Percentiles rank a stretch among this genome's conserved stretches.
phyloP scores from a whole-genome alignment of 176 grass and related monocot species.

The Areca catechu region DNA sequence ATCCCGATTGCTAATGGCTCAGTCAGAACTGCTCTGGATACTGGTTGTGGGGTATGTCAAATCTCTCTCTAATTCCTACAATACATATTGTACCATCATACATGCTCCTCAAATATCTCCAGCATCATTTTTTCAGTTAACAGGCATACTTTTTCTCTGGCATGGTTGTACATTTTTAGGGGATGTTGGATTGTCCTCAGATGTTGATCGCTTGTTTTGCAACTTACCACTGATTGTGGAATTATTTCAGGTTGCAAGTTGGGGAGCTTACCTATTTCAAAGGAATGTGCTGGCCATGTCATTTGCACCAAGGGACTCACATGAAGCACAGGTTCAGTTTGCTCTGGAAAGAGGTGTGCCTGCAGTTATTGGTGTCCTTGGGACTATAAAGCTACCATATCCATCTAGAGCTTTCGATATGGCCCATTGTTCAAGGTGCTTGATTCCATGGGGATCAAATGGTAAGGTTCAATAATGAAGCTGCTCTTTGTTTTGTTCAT shows the following conservation, averaged over 20 bases:
- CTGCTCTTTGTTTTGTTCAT: background rate
- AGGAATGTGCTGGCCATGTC: slow-evolving; percentile 75
- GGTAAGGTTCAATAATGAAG: slow-evolving; percentile 26
- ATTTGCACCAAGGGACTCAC: slow-evolving; percentile 87
- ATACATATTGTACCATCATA: too few relatives aligned
- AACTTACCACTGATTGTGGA: too few relatives aligned
- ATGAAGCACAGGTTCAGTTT: slow-evolving; percentile 96
- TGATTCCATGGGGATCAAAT: slow-evolving; percentile 77
- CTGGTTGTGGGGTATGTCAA: slow-evolving; percentile 66
- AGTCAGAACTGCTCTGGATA: slow-evolving; percentile 81
- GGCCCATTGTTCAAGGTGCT: slow-evolving; percentile 92
- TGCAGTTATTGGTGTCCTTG: slow-evolving; percentile 81
- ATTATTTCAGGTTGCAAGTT: slow-evolving; percentile 54
- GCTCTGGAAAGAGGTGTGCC: slow-evolving; percentile 84
- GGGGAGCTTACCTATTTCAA: slow-evolving; percentile 70
- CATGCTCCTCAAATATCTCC: too few relatives aligned
- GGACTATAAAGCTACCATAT: slow-evolving; percentile 84
- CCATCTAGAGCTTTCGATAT: slow-evolving; percentile 82
- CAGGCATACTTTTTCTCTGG: too few relatives aligned
- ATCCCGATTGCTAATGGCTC: slow-evolving; percentile 53
- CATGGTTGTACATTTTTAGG: too few relatives aligned
- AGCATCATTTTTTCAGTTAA: too few relatives aligned
- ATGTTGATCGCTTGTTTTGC: too few relatives aligned
- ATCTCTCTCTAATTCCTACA: background rate
- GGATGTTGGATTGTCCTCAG: too few relatives aligned